Evolutionary conservation across 75 land plant species (phyloP), one percentile per base, ranked within the genome.

Genomic region (Larix kaempferi): DNA sequence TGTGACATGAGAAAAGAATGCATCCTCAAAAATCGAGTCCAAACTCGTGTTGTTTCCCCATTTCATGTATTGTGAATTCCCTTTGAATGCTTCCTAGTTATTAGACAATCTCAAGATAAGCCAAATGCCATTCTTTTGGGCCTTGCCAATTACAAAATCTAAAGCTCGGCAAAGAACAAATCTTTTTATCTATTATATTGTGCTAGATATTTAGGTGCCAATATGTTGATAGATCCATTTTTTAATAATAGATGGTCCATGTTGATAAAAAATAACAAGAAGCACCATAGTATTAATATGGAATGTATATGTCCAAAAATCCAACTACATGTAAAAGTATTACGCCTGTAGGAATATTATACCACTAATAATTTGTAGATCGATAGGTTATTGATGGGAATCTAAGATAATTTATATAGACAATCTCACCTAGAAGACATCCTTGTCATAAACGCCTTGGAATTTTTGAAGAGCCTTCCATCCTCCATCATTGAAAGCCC

Each of bases 401-500:
- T 29, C 33, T 29, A 29, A 29, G 33, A 29, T 29, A 29, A 29
- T 29, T 29, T 29, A 29, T 29, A 29, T 0, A 29, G 33, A 29
- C 33, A 29, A 29, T 29, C 0, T 29, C 33, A 29, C 33, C 1
- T 29, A 0, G 83, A 95, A 95, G 6, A 93, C 95, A 3, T 88
- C 82, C 77, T 95, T 95, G 63, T 95, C 98, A 56, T 93, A 95
- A 49, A 86, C 90, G 11, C 92, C 89, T 12, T 94, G 98, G 19
- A 88, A 86, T 41, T 79, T 86, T 85, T 95, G 95, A 76, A 95
- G 89, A 60, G 98, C 98, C 58, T 87, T 77, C 89, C 91, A 93
- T 23, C 90, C 91, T 37, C 95, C 98, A 74, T 96, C 99, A 58
- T 87, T 89, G 85, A 96, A 96, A 73, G 94, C 99, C 99, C 99